A percentile compares a stretch with the other conserved stretches of the same genome.
Conservation (phyloP, 768 basidiomycete genomes). For the Xerocomellus chrysenteron region DNA sequence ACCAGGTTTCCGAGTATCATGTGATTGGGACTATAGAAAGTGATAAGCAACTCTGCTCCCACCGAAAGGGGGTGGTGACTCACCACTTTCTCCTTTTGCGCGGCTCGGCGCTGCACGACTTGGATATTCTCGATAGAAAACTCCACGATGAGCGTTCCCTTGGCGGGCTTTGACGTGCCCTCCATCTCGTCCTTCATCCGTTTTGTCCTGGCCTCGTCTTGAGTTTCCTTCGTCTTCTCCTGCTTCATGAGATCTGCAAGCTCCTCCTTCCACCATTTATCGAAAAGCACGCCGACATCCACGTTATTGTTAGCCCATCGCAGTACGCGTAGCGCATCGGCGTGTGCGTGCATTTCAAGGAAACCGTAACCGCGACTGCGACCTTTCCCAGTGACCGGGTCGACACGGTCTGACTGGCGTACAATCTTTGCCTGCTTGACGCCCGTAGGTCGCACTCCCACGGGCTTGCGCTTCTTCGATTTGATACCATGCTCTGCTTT, state of each 20-base stretch:
- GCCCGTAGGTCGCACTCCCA: slow-evolving; percentile 37
- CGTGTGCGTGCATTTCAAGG: slow-evolving; percentile 83
- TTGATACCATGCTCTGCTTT: slow-evolving; percentile 24
- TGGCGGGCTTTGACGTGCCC: slow-evolving; percentile 37
- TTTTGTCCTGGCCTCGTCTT: slow-evolving; percentile 52
- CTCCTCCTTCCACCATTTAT: slow-evolving; percentile 87
- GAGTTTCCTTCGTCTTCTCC: slow-evolving; percentile 48
- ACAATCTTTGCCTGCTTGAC: slow-evolving; percentile 94
- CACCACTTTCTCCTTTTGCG: slow-evolving; percentile 42
- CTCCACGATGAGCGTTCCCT: slow-evolving; percentile 76
- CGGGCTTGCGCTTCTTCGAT: slow-evolving; percentile 25
- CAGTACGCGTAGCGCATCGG: slow-evolving; percentile 86
- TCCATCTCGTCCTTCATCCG: slow-evolving; percentile 58
- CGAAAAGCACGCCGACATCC: slow-evolving; percentile 60
- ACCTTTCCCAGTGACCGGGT: slow-evolving; percentile 82
- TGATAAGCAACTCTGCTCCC: neutral
- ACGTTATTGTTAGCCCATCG: slow-evolving; percentile 94
- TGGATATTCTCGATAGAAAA: slow-evolving; percentile 96
- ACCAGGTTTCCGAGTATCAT: neutral
- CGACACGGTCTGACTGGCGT: slow-evolving; percentile 85
- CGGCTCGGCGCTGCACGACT: slow-evolving; percentile 75
- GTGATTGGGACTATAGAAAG: slow-evolving; percentile 6
- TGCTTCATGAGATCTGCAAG: slow-evolving; percentile 53
- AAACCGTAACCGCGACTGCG: slow-evolving; percentile 95
- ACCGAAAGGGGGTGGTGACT: neutral